Evolutionary conservation across 345 rosid genomes (phyloP).

Genomic region (Tarenaya hassleriana): DNA sequence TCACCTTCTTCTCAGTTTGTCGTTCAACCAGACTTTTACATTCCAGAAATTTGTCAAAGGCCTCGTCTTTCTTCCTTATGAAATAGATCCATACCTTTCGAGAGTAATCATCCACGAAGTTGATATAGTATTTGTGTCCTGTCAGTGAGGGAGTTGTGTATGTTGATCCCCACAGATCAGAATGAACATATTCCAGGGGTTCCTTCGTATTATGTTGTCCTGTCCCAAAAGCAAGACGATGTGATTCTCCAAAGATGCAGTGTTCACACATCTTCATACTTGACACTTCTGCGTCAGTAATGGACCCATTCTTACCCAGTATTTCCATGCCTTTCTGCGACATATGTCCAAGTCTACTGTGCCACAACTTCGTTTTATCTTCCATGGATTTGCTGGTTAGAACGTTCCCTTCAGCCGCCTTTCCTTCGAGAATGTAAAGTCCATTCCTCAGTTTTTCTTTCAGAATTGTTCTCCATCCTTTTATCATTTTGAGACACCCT

Average conservation of each 20-base stretch:
- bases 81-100: not conserved
- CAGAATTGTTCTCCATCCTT: too few relatives aligned
- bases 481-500: too few relatives aligned
- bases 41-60: not conserved
- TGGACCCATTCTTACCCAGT: too few relatives aligned
- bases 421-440: too few relatives aligned
- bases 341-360: too few relatives aligned
- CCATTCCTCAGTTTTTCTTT: too few relatives aligned
- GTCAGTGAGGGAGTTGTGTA: too few relatives aligned
- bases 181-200: not conserved
- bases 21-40: not conserved
- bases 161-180: not conserved
- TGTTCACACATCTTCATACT: not conserved
- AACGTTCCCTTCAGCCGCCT: not conserved
- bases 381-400: too few relatives aligned
- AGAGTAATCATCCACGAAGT: not conserved
- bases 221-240: not conserved
- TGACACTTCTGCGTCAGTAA: too few relatives aligned
- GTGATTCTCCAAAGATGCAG: not conserved
- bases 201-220: not conserved
- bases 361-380: too few relatives aligned
- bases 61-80: not conserved
- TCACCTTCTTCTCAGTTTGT: not conserved
- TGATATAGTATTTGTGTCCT: not conserved
- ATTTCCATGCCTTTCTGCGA: too few relatives aligned